Conservation (phyloP, 768 basidiomycete species). For the Pilatotrama ljubarskyi region DNA sequence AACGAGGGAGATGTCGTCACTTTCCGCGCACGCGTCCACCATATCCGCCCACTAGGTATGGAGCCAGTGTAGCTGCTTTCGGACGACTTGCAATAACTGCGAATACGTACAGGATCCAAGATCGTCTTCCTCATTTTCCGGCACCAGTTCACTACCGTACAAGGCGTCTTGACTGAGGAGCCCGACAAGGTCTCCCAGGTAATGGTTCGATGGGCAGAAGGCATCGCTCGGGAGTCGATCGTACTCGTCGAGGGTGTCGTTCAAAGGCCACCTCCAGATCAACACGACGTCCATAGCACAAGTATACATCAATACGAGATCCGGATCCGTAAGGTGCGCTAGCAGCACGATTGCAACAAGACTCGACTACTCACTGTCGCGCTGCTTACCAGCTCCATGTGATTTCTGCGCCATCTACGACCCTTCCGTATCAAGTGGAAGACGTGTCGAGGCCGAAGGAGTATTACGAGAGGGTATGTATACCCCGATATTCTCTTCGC, state of each 20-base stretch:
- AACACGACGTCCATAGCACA: constrained; percentile 72
- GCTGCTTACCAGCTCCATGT: constrained; percentile 24
- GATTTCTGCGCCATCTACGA: constrained; percentile 24
- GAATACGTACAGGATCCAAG: constrained; percentile 59
- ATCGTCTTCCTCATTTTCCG: constrained; percentile 93
- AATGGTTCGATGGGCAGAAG: constrained; percentile 94
- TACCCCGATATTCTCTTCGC: constrained; percentile 6
- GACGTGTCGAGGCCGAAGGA: constrained; percentile 28
- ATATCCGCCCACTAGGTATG: constrained; percentile 71
- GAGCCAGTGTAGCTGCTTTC: background rate
- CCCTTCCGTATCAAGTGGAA: constrained; percentile 34
- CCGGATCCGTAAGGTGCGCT: constrained; percentile 70
- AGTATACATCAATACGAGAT: constrained; percentile 87
- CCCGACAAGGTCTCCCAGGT: constrained; percentile 83
- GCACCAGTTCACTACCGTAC: constrained; percentile 81
- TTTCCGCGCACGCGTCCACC: constrained; percentile 89
- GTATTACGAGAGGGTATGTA: constrained; percentile 12
- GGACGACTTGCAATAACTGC: background rate
- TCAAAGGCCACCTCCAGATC: constrained; percentile 69
- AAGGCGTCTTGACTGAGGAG: constrained; percentile 74
- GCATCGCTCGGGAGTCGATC: constrained; percentile 81
- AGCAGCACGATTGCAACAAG: background rate
- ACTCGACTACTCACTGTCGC: background rate
- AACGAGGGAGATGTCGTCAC: constrained; percentile 71
- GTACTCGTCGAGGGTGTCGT: constrained; percentile 86